phyloP scores from a whole-genome alignment of 75 land plant species.

The Larix kaempferi region DNA sequence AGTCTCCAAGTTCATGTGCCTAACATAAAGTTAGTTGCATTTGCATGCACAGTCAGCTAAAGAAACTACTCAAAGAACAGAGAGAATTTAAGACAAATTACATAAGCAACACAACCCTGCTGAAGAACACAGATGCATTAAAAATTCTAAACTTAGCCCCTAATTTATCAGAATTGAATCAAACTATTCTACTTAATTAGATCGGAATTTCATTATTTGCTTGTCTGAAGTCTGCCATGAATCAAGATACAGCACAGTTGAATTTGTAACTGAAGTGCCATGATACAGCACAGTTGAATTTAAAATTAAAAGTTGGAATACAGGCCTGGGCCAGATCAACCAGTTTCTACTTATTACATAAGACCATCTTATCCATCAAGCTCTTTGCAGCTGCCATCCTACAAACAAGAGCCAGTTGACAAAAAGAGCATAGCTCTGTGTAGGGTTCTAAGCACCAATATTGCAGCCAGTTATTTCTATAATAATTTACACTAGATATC shows the following conservation, averaged over 20 bases:
- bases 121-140: background rate
- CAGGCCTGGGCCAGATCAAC: background rate
- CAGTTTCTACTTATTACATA: background rate
- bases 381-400: background rate
- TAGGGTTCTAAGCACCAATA: background rate
- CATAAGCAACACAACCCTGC: background rate
- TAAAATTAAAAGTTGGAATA: background rate
- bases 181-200: background rate
- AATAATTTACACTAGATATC: background rate
- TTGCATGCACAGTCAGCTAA: background rate
- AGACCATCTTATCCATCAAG: background rate
- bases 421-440: conserved; percentile 3
- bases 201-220: background rate
- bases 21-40: background rate
- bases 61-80: background rate
- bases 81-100: background rate
- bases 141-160: background rate
- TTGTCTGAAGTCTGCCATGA: background rate
- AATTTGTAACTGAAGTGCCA: too few relatives aligned
- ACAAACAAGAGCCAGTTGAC: background rate
- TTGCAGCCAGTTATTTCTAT: background rate
- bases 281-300: too few relatives aligned
- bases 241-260: too few relatives aligned
- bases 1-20: background rate
- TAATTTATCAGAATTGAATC: conserved; percentile 1